phyloP scores from a whole-genome alignment of 202 grass and related monocot species.

The Dendrocalamus latiflorus region DNA sequence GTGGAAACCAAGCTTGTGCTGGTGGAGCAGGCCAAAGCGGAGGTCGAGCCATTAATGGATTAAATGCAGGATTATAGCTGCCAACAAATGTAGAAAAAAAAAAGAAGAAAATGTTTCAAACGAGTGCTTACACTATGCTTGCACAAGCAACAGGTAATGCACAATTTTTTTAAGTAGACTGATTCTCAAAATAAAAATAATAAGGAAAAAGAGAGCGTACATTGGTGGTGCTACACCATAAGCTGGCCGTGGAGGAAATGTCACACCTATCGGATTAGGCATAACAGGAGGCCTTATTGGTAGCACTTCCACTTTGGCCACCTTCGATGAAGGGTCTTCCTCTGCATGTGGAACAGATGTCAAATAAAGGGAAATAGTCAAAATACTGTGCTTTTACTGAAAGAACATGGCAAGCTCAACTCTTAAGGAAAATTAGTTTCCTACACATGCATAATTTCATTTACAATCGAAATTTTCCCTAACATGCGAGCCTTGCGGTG shows the following conservation, averaged over 20 bases:
- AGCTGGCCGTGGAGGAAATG: slow-evolving; percentile 50
- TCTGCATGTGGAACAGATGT: slow-evolving; percentile 43
- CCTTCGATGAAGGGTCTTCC: slow-evolving; percentile 73
- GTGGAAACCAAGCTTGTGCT: slow-evolving; percentile 67
- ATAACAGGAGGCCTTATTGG: slow-evolving; percentile 42
- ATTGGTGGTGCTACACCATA: slow-evolving; percentile 67
- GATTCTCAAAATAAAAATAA: neutral
- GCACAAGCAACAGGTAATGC: neutral
- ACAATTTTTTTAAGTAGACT: neutral
- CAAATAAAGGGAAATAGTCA: slow-evolving; percentile 6
- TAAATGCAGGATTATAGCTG: slow-evolving; percentile 85
- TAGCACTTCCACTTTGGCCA: slow-evolving; percentile 71
- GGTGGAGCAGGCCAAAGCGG: slow-evolving; percentile 53
- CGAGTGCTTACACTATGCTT: neutral
- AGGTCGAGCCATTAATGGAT: slow-evolving; percentile 54
- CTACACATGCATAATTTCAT: neutral
- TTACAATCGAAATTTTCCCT: neutral
- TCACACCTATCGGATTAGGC: slow-evolving; percentile 56
- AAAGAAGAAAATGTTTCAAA: neutral
- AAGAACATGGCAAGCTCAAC: neutral
- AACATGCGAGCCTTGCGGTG: neutral
- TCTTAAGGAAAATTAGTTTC: slow-evolving; percentile 3
- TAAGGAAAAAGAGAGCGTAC: slow-evolving; percentile 39
- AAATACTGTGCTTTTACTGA: neutral
- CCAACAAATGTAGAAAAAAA: slow-evolving; percentile 15